These are phyloP conservation scores for Aegilops sharonensis DNA, from an alignment of 176 grass and related monocot genomes.

Conservation along the genomic window DNA sequence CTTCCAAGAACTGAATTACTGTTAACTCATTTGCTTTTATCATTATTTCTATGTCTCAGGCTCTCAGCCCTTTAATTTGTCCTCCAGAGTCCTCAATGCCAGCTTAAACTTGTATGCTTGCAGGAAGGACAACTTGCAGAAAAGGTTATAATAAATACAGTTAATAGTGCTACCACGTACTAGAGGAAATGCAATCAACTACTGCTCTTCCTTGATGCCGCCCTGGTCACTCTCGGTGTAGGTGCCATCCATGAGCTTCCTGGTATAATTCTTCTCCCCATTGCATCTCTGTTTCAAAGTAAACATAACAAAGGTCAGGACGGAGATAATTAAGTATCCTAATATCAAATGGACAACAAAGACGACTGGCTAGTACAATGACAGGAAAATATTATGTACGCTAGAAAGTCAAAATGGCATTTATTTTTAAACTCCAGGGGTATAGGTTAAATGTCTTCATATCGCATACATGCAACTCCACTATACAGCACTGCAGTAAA, in stretches of 20 bases:
- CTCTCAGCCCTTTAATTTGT: no score
- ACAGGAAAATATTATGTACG: no score
- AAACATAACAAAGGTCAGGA: not conserved
- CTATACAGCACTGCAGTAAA: not conserved
- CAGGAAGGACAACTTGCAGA: not conserved
- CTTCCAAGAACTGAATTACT: no score
- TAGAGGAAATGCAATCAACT: not conserved
- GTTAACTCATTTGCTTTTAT: no score
- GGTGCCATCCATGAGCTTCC: constrained; percentile 70
- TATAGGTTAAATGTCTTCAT: not conserved
- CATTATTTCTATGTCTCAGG: no score
- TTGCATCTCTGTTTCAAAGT: constrained; percentile 42
- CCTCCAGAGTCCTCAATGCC: no score
- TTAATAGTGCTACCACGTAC: not conserved
- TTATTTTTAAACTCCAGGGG: no score
- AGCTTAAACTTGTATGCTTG: no score
- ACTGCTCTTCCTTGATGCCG: constrained; percentile 41
- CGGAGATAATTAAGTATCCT: not conserved
- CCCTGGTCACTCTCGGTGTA: constrained; percentile 52
- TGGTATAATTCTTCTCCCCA: constrained; percentile 62
- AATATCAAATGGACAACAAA: not conserved
- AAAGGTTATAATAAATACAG: not conserved
- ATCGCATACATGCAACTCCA: not conserved
- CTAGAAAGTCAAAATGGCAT: no score
- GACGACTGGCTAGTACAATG: not conserved